Percentiles rank a stretch among this genome's conserved stretches.
Evolutionary conservation across 2,329 filamentous ascomycete species (phyloP).

Genomic region (Aspergillus aculeatus): DNA sequence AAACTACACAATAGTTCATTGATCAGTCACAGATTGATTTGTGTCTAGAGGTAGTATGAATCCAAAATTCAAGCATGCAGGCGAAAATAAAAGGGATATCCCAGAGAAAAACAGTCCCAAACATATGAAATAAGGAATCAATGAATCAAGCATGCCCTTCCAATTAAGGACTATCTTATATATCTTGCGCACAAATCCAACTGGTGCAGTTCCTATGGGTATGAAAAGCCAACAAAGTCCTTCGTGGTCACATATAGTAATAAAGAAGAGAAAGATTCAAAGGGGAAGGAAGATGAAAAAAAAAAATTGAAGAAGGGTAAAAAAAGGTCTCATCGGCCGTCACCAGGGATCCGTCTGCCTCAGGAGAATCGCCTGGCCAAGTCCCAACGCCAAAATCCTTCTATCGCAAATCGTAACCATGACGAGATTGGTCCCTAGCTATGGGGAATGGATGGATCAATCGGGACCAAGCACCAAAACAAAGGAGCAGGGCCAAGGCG

Average conservation of each 20-base stretch:
- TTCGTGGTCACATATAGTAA: constrained; percentile 22
- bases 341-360: background rate
- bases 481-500: background rate
- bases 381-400: constrained; percentile 27
- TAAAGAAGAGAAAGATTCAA: constrained; percentile 2
- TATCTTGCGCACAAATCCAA: constrained; percentile 14
- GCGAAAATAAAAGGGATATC: background rate
- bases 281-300: background rate
- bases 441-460: background rate
- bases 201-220: constrained; percentile 19
- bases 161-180: background rate
- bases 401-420: constrained; percentile 17
- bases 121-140: too few relatives aligned
- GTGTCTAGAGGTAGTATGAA: background rate
- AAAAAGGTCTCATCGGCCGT: constrained; percentile 11
- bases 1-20: too few relatives aligned
- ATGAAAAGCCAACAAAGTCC: constrained; percentile 19
- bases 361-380: constrained; percentile 17
- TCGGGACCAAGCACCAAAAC: background rate
- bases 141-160: background rate
- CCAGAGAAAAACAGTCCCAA: background rate
- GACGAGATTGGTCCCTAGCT: background rate
- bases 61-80: background rate
- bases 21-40: background rate
- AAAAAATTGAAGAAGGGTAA: constrained; percentile 6